Percentiles rank a stretch among this genome's conserved stretches.
Conservation (phyloP, 768 basidiomycete genomes). For the Naganishia vaughanmartiniae region DNA sequence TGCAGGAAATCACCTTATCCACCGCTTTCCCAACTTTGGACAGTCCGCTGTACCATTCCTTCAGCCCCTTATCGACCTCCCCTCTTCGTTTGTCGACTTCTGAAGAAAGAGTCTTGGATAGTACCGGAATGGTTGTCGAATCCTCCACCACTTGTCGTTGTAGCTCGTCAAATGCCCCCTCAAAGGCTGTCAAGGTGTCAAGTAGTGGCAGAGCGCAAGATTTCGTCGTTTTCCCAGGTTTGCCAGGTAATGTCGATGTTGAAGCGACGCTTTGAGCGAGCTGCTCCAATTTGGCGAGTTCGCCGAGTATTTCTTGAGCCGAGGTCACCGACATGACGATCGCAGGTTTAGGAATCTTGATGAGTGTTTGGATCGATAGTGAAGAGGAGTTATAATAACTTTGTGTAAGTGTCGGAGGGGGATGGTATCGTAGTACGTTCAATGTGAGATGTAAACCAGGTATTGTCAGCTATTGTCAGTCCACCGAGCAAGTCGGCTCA, state of each 20-base stretch:
- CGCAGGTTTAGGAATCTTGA: background rate
- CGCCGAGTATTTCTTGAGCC: conserved; percentile 15
- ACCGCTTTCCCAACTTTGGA: conserved; percentile 77
- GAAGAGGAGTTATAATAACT: too few species aligned
- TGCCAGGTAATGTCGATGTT: background rate
- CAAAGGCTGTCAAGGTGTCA: conserved; percentile 41
- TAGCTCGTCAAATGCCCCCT: conserved; percentile 38
- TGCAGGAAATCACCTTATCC: conserved; percentile 69
- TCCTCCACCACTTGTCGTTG: conserved; percentile 42
- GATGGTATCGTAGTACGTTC: too few species aligned
- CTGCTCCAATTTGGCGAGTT: conserved; percentile 12
- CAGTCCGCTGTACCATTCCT: conserved; percentile 76
- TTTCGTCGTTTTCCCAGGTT: background rate
- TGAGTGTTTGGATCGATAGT: background rate
- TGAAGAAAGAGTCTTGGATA: conserved; percentile 56
- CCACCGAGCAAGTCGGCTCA: background rate
- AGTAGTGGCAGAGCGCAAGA: conserved; percentile 4
- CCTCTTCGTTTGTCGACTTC: conserved; percentile 59
- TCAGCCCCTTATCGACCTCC: conserved; percentile 69
- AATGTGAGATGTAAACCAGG: background rate
- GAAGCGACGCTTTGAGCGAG: background rate
- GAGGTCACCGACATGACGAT: conserved; percentile 17
- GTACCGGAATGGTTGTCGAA: background rate
- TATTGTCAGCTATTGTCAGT: background rate
- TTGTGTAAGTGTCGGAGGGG: too few species aligned